These are phyloP conservation scores for Tarenaya hassleriana DNA, from an alignment of 345 rosid species.

Conservation along the genomic window DNA sequence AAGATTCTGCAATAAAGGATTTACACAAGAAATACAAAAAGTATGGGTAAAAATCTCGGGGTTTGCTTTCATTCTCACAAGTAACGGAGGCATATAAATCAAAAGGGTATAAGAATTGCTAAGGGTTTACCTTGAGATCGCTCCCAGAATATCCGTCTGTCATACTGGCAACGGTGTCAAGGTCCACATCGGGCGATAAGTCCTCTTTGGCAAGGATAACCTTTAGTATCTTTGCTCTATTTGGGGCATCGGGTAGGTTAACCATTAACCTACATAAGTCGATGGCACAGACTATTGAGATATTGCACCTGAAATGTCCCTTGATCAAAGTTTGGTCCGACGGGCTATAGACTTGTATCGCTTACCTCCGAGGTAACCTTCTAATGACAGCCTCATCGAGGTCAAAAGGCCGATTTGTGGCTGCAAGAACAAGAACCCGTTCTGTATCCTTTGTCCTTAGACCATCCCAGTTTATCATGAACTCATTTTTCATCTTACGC, in stretches of 20 bases:
- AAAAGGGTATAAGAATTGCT: conserved; percentile 1
- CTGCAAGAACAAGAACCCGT: conserved; percentile 87
- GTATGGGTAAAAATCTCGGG: background rate
- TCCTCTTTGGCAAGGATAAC: conserved; percentile 83
- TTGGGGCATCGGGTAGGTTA: conserved; percentile 78
- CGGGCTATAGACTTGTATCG: conserved; percentile 3
- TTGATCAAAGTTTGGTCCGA: conserved; percentile 6
- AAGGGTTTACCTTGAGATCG: conserved; percentile 65
- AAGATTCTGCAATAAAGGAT: conserved; percentile 26
- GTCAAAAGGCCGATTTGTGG: conserved; percentile 93
- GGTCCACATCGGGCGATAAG: conserved; percentile 61
- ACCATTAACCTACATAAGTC: conserved; percentile 64
- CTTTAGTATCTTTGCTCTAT: conserved; percentile 71
- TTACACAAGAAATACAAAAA: background rate
- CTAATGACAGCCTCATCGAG: conserved; percentile 98
- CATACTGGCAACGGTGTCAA: conserved; percentile 66
- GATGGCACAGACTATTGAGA: conserved; percentile 11
- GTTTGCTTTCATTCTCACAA: background rate
- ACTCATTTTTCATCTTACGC: conserved; percentile 94
- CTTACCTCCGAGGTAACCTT: conserved; percentile 70
- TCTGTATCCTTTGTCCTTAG: conserved; percentile 74
- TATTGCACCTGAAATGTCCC: background rate
- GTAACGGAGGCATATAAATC: conserved; percentile 4
- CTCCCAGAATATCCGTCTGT: conserved; percentile 94
- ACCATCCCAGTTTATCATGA: conserved; percentile 97